phyloP scores from a whole-genome alignment of 257 asterid genomes.

The Solanum peruvianum region DNA sequence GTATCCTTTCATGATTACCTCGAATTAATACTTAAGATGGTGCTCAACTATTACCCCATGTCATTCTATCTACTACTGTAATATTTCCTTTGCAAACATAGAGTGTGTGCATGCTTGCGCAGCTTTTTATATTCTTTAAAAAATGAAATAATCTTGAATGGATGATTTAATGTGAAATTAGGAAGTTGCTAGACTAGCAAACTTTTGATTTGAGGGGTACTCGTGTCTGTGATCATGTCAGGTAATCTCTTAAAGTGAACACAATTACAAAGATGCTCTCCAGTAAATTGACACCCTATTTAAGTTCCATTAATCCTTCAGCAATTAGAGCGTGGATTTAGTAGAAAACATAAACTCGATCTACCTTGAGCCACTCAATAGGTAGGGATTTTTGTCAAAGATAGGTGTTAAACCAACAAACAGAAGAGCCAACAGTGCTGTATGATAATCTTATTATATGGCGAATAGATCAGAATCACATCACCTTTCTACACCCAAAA shows the following conservation, averaged over 20 bases:
- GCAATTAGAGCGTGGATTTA: too few relatives aligned
- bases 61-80: not conserved
- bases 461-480: too few relatives aligned
- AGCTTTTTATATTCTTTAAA: not conserved
- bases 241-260: not conserved
- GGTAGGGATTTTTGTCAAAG: too few relatives aligned
- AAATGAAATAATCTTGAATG: not conserved
- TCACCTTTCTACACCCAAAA: too few relatives aligned
- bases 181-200: not conserved
- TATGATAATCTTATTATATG: too few relatives aligned
- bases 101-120: not conserved
- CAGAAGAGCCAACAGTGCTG: too few relatives aligned
- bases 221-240: not conserved
- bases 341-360: too few relatives aligned
- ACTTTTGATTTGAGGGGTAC: not conserved
- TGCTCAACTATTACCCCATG: not conserved
- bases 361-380: too few relatives aligned
- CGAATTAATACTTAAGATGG: not conserved
- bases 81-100: not conserved
- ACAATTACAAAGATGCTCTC: not conserved
- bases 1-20: not conserved
- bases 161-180: not conserved
- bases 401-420: too few relatives aligned
- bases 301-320: too few relatives aligned
- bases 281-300: too few relatives aligned